Evolutionary conservation across 768 basidiomycete species (phyloP).

Genomic region (Leccinum aurantiacum): DNA sequence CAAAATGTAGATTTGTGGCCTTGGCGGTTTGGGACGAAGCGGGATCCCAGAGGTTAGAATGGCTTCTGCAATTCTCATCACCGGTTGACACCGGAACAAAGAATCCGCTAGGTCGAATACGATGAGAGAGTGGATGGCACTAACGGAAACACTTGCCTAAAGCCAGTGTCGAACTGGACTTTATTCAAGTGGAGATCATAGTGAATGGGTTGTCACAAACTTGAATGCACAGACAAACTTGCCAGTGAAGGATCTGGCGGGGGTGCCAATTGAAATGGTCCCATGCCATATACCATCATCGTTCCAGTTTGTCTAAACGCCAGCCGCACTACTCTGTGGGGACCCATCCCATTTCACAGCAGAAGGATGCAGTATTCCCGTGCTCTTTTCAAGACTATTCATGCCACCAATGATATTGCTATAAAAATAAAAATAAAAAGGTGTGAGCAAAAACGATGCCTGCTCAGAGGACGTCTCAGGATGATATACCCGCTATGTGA

Average conservation of each 20-base stretch:
- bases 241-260: background rate
- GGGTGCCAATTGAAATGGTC: slow-evolving; percentile 6
- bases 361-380: background rate
- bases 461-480: no score
- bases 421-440: background rate
- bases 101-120: slow-evolving; percentile 12
- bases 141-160: slow-evolving; percentile 7
- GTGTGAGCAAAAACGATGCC: no score
- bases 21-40: slow-evolving; percentile 27
- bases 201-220: background rate
- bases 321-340: background rate
- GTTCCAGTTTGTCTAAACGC: background rate
- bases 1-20: slow-evolving; percentile 22
- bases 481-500: no score
- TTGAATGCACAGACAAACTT: background rate
- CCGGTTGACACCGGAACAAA: slow-evolving; percentile 7
- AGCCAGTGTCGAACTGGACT: slow-evolving; percentile 33
- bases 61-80: slow-evolving; percentile 27
- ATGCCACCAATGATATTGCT: slow-evolving; percentile 4
- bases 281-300: slow-evolving; percentile 8
- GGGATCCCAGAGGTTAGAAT: slow-evolving; percentile 25
- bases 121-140: background rate
- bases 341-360: background rate
- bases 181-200: no score
- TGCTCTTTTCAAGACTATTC: slow-evolving; percentile 1